A percentile compares a stretch with the other conserved stretches of the same genome.
Conservation (phyloP, 371 early-diverging fungal genomes). For the Choanephora cucurbitarum region DNA sequence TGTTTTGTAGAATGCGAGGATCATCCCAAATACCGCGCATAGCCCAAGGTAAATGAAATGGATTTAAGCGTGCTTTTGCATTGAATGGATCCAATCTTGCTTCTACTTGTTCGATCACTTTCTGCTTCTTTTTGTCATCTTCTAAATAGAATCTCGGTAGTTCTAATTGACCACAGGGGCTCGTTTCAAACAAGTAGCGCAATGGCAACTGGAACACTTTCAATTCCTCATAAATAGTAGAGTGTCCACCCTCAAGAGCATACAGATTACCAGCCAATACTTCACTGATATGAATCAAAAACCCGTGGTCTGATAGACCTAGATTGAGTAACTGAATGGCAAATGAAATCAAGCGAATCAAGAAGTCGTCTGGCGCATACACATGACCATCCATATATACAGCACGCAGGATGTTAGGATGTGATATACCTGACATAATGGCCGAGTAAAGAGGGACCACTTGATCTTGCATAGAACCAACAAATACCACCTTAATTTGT, state of each 20-base stretch:
- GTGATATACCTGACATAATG: conserved; percentile 78
- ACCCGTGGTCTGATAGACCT: conserved; percentile 82
- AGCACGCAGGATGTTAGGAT: conserved; percentile 86
- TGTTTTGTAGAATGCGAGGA: conserved; percentile 53
- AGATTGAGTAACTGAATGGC: conserved; percentile 80
- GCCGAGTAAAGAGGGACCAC: conserved; percentile 94
- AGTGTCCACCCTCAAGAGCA: conserved; percentile 85
- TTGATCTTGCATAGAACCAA: conserved; percentile 88
- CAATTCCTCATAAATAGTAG: conserved; percentile 86
- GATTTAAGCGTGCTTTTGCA: conserved; percentile 67
- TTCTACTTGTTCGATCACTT: conserved; percentile 14
- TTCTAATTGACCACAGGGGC: conserved; percentile 22
- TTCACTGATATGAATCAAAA: conserved; percentile 83
- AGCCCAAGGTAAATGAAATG: conserved; percentile 88
- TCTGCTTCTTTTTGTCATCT: background rate
- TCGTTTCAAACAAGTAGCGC: conserved; percentile 40
- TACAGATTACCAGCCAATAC: conserved; percentile 84
- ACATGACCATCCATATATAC: conserved; percentile 83
- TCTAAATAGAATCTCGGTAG: conserved; percentile 1
- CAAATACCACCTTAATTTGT: conserved; percentile 69
- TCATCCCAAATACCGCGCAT: conserved; percentile 81
- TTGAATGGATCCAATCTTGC: conserved; percentile 45
- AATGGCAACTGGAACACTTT: conserved; percentile 75
- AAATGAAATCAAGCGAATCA: conserved; percentile 83
- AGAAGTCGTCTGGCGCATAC: conserved; percentile 75